Conservation (phyloP, 495 filamentous ascomycete species). For the Oleoguttula mirabilis region DNA sequence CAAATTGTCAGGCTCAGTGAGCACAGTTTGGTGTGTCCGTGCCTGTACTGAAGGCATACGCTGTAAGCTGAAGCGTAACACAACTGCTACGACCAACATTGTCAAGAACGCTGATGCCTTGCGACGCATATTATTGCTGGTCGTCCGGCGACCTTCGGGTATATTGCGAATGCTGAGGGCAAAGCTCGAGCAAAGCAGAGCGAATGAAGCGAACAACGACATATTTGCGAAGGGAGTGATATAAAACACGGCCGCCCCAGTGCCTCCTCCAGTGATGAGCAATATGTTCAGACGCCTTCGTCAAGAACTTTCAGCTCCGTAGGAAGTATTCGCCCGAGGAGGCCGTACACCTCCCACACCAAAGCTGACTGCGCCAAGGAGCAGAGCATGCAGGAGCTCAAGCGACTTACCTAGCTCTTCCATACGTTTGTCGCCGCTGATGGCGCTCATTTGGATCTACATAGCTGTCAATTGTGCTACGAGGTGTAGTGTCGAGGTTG, state of each 20-base stretch:
- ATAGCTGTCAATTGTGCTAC: no score
- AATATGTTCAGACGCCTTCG: no score
- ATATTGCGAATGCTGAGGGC: not conserved
- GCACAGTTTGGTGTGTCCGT: slow-evolving; percentile 1
- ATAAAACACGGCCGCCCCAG: no score
- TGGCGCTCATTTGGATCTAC: no score
- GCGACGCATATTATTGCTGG: not conserved
- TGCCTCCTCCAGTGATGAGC: no score
- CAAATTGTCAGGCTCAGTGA: not conserved
- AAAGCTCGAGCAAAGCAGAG: not conserved
- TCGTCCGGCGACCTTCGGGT: not conserved
- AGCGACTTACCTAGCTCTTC: no score
- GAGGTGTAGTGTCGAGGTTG: no score
- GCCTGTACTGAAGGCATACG: slow-evolving; percentile 2
- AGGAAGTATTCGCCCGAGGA: not conserved
- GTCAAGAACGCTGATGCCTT: not conserved
- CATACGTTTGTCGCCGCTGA: no score
- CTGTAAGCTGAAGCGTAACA: slow-evolving; percentile 1
- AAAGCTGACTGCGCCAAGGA: no score
- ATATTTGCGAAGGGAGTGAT: not conserved
- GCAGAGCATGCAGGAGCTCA: no score
- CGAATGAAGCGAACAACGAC: not conserved
- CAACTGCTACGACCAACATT: not conserved
- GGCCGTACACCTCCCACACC: no score
- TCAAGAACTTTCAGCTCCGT: no score